Base-by-base conservation (phyloP, 805 yeast species). In the Isabelozyma rhagii region DNA sequence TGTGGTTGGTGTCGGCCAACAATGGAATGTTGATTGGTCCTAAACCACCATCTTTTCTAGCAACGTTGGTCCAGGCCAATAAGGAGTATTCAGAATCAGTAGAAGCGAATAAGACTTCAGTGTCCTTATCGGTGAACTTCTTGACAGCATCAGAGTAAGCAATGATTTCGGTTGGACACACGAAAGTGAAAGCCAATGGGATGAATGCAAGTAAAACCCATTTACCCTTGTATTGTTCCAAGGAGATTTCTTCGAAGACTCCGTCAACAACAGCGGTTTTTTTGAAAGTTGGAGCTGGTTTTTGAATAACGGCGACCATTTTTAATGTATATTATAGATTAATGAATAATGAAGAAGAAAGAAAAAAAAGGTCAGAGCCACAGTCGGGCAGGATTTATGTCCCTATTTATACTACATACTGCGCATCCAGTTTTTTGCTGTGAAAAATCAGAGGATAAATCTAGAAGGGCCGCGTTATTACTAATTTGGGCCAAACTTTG, bases 171-270 rank as follows among this genome's bases (percentile, higher is more conserved):
- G 99, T 94, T 75, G 99, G 99, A 80, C 99, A 94, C 57, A 94
- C 98, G 63, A 94, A 94, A 54, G 99, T 94, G 92, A 94, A 94
- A 47, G 99, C 99, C 83, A 93, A 80, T 75, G 99, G 99, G 72
- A 94, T 87, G 80, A 94, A 94, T 56, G 96, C 98, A 67, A 94
- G 82, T 58, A 94, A 77, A 61, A 94, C 97, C 96, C 97, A 94
- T 78, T 94, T 89, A 69, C 99, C 99, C 80, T 86, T 86, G 89
- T 86, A 94, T 77, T 89, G 87, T 66, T 93, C 98, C 63, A 94
- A 85, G 54, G 96, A 81, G 63, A 94, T 81, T 68, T 94, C 97
- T 81, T 94, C 98, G 70, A 94, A 93, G 58, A 83, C 79, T 76
- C 98, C 98, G 79, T 93, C 92, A 62, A 94, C 82, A 68, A 94